Evolutionary conservation across 345 rosid genomes (phyloP), one percentile per base, ranked within the genome.

Genomic region (Eucalyptus pauciflora): DNA sequence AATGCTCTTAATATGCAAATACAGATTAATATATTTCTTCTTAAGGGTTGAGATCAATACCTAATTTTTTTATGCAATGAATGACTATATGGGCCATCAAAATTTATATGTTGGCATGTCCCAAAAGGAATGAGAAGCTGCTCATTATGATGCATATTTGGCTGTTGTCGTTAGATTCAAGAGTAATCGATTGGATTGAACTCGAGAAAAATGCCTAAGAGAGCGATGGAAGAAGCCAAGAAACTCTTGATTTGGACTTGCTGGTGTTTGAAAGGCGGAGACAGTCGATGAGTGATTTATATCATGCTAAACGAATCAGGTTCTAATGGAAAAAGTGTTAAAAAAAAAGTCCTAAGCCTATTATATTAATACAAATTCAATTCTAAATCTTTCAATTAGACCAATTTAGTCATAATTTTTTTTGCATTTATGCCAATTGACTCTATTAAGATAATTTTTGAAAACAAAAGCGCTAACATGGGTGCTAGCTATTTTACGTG

Each of bases 121-220:
- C 95, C 4, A 89, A 22, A 71, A 91, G 13, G 45, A 93, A 91
- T 46, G 90, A 87, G 90, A 92, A 92, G 13, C 54, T 86, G 14
- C 88, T 90, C 89, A 88, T 86, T n/a, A 90, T 88, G 3, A 91
- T 37, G 27, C 94, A 93, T 95, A 93, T 94, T 60, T 25, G n/a
- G n/a, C n/a, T 27, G 67, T 25, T 60, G 14, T 60, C 31, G 14
- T 60, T 12, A 27, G n/a, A 60, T 25, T 60, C 67, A 27, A 11
- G 67, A 60, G 67, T 13, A 60, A 60, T 60, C n/a, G 15, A 60
- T 60, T 60, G 67, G 31, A 64, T 7, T 64, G 71, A 29, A n/a
- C 33, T 29, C 37, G 5, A n/a, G 71, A 64, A 64, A 62, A 62
- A 29, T 64, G 37, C 71, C 31, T 7, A 64, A 14, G 71, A 64